phyloP scores from a whole-genome alignment of 306 rosid genomes.

The Casuarina cunninghamiana region DNA sequence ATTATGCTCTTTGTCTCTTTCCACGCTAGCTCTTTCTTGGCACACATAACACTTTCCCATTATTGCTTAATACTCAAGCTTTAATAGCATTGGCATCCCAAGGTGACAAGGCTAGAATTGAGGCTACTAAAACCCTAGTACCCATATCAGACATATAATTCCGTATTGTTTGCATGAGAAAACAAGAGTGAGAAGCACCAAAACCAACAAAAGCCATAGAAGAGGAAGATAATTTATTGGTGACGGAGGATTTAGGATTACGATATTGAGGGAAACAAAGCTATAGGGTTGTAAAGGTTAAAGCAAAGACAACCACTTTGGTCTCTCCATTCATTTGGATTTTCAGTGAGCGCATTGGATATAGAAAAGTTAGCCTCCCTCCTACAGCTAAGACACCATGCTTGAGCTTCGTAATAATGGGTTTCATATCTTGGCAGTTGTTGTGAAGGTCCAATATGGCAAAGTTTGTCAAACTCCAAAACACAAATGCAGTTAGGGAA shows the following conservation, averaged over 20 bases:
- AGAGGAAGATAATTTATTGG: constrained; percentile 4
- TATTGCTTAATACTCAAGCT: constrained; percentile 81
- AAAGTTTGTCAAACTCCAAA: too few species aligned
- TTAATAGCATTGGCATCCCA: constrained; percentile 81
- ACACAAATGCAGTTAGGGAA: too few species aligned
- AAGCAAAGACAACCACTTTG: constrained; percentile 58
- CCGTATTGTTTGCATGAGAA: constrained; percentile 25
- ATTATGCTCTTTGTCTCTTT: too few species aligned
- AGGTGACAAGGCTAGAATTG: constrained; percentile 59
- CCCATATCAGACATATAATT: constrained; percentile 43
- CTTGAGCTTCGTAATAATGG: too few species aligned
- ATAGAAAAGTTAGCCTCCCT: too few species aligned
- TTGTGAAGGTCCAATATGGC: too few species aligned
- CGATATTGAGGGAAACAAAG: constrained; percentile 15
- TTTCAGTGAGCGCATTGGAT: background rate
- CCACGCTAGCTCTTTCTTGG: background rate
- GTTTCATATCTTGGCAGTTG: too few species aligned
- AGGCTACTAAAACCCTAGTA: constrained; percentile 64
- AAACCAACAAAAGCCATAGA: constrained; percentile 16
- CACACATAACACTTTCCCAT: constrained; percentile 74
- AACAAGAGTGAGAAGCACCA: constrained; percentile 27
- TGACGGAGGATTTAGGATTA: constrained; percentile 2
- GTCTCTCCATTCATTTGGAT: background rate
- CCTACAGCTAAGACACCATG: too few species aligned
- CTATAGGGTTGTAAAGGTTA: constrained; percentile 37